These are phyloP conservation scores for Spiraea crenata DNA, from an alignment of 331 rosid genomes.

Conservation along the genomic window DNA sequence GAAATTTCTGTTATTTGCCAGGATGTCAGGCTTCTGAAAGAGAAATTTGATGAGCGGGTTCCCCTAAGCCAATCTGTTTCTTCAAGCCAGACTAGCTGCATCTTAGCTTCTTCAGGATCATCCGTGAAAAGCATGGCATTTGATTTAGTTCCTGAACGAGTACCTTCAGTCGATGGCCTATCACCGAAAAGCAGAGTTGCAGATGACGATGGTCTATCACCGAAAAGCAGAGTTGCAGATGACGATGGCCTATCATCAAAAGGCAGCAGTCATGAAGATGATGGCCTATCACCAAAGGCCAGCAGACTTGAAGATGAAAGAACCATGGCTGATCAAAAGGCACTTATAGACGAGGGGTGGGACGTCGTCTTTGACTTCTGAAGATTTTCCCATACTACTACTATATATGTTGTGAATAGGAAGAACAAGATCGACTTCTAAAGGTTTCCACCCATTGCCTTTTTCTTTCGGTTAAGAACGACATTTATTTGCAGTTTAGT, in stretches of 20 bases:
- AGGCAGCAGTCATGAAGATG: neutral
- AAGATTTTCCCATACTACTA: neutral
- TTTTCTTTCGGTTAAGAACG: neutral
- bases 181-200: slow-evolving; percentile 23
- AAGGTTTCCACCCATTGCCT: neutral
- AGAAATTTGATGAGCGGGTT: slow-evolving; percentile 74
- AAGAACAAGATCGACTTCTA: neutral
- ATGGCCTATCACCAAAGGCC: slow-evolving; percentile 23
- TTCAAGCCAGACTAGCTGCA: slow-evolving; percentile 83
- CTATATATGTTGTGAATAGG: slow-evolving; percentile 15
- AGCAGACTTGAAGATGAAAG: slow-evolving; percentile 21
- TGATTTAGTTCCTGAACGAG: slow-evolving; percentile 31
- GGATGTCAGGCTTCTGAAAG: slow-evolving; percentile 76
- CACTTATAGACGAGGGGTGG: slow-evolving; percentile 72
- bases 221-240: slow-evolving; percentile 19
- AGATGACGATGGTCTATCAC: no score
- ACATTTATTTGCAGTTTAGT: neutral
- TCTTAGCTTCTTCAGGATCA: slow-evolving; percentile 54
- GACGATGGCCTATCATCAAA: slow-evolving; percentile 31
- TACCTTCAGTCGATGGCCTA: slow-evolving; percentile 28
- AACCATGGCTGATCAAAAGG: slow-evolving; percentile 33
- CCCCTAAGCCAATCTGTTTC: slow-evolving; percentile 84
- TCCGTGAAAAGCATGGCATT: slow-evolving; percentile 28
- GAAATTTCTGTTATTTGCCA: slow-evolving; percentile 89
- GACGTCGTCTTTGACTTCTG: slow-evolving; percentile 47